Evolutionary conservation across 2,329 filamentous ascomycete species (phyloP).

Genomic region (Raffaelea deltoideospora): DNA sequence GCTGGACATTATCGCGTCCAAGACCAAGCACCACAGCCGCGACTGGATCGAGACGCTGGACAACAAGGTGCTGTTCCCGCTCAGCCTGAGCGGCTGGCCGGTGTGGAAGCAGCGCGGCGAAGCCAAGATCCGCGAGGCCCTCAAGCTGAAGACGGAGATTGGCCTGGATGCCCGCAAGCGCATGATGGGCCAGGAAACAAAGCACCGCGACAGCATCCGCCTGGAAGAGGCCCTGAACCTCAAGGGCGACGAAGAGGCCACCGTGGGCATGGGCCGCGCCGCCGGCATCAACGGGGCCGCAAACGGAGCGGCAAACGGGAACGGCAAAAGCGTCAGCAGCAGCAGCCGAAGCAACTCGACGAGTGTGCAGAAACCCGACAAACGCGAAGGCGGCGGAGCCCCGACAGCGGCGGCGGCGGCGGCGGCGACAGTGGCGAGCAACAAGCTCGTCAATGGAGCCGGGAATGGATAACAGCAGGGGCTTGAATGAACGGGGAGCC

Average conservation of each 20-base stretch:
- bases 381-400: too few species aligned
- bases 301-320: not conserved
- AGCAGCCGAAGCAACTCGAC: not conserved
- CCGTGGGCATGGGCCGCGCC: not conserved
- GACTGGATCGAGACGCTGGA: constrained; percentile 29
- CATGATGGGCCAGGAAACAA: constrained; percentile 9
- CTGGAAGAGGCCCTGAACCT: not conserved
- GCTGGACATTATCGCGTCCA: constrained; percentile 46
- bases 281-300: too few species aligned
- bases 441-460: too few species aligned
- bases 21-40: constrained; percentile 30
- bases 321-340: not conserved
- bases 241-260: not conserved
- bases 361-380: too few species aligned
- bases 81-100: constrained; percentile 27
- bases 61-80: constrained; percentile 24
- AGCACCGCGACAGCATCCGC: constrained; percentile 1
- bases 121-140: constrained; percentile 27
- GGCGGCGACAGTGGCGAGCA: too few species aligned
- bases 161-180: constrained; percentile 15
- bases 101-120: constrained; percentile 32
- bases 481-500: too few species aligned
- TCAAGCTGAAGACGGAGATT: constrained; percentile 18
- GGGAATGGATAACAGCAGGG: too few species aligned
- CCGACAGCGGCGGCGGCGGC: too few species aligned